Evolutionary conservation across 768 basidiomycete species (phyloP).

Genomic region (Tulasnella calospora): DNA sequence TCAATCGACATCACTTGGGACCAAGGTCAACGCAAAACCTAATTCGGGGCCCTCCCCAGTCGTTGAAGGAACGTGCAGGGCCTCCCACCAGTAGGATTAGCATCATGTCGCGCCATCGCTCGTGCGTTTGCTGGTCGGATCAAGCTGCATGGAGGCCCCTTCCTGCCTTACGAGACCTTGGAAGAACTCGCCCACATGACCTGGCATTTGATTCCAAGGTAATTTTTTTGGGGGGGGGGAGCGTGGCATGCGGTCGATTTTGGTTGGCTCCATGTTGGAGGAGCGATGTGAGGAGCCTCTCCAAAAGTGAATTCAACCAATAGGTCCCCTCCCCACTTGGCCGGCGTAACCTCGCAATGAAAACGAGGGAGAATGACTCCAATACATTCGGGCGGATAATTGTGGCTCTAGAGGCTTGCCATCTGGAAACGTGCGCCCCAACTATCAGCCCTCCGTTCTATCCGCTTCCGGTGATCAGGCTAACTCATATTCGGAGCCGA

Average conservation of each 20-base stretch:
- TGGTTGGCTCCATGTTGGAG: background rate
- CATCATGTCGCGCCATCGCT: background rate
- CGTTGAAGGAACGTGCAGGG: background rate
- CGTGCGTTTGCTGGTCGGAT: background rate
- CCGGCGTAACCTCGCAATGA: background rate
- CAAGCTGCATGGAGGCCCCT: background rate
- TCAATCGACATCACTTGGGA: background rate
- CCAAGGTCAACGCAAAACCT: background rate
- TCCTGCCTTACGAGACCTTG: background rate
- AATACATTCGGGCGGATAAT: background rate
- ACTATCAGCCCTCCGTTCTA: background rate
- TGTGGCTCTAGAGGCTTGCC: background rate
- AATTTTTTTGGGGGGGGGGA: background rate
- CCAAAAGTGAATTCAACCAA: background rate
- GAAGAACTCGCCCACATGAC: background rate
- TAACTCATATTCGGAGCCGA: background rate
- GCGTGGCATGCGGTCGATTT: background rate
- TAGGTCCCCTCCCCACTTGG: background rate
- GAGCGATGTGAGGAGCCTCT: background rate
- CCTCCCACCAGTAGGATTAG: background rate
- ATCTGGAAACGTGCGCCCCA: background rate
- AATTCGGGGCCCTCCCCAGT: background rate
- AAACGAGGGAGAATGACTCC: background rate
- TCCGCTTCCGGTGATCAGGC: background rate
- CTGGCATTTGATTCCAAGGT: background rate